phyloP scores from a whole-genome alignment of 306 rosid genomes.

The Dalbergia oliveri region DNA sequence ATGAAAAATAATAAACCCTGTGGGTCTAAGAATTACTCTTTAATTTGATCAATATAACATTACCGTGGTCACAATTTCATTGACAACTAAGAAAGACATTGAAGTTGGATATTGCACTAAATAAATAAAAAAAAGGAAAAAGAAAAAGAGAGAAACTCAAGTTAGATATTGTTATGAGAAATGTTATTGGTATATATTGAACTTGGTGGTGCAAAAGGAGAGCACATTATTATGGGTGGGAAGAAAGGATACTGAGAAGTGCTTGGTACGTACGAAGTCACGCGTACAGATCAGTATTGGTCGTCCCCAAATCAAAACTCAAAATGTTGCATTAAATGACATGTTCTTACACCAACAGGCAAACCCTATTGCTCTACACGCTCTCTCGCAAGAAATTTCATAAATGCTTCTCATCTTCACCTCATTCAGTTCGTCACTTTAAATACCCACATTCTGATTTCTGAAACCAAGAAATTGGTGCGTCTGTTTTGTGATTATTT shows the following conservation, averaged over 20 bases:
- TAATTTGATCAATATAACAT: not conserved
- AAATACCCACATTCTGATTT: not conserved
- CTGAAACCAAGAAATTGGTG: no score
- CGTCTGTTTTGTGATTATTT: no score
- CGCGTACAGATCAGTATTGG: not conserved
- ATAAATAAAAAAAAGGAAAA: no score
- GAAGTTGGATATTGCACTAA: not conserved
- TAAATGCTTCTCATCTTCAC: not conserved
- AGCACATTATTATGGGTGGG: not conserved
- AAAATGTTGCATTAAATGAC: conserved; percentile 28
- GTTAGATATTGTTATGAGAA: not conserved
- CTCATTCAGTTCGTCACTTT: not conserved
- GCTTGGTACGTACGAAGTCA: not conserved
- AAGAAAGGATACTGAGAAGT: not conserved
- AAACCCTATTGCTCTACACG: not conserved
- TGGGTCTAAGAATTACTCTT: no score
- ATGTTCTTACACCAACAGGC: conserved; percentile 31
- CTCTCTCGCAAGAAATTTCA: conserved; percentile 11
- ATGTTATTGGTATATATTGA: not conserved
- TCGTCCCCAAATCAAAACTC: no score
- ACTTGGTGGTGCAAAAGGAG: not conserved
- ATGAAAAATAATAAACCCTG: no score
- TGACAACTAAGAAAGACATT: not conserved
- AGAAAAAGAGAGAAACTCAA: no score
- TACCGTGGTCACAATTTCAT: not conserved